These are phyloP conservation scores for Tetrahymena borealis DNA, from an alignment of 73 alveolate species.

Conservation along the genomic window DNA sequence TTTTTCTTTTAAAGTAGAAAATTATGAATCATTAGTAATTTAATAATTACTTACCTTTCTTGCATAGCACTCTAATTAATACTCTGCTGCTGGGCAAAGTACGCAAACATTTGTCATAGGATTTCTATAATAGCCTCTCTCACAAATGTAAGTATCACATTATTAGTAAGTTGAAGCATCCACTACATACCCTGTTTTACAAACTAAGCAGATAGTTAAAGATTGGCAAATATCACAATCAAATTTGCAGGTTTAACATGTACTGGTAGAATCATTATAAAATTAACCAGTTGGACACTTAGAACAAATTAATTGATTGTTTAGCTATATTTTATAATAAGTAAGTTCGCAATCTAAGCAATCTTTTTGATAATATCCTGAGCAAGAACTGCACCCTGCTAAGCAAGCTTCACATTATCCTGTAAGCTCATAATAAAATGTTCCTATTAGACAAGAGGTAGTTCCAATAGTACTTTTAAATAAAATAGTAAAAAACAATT, in stretches of 20 bases:
- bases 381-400: neutral
- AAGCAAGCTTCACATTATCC: neutral
- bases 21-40: neutral
- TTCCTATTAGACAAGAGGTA: neutral
- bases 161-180: neutral
- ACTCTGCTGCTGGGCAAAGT: neutral
- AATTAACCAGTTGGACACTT: neutral
- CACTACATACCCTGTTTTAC: neutral
- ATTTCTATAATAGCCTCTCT: neutral
- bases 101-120: neutral
- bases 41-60: neutral
- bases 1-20: no score
- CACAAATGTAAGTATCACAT: neutral
- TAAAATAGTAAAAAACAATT: no score
- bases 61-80: neutral
- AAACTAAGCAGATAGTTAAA: neutral
- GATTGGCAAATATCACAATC: neutral
- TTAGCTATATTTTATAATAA: neutral
- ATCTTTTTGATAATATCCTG: neutral
- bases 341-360: neutral
- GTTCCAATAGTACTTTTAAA: no score
- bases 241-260: neutral
- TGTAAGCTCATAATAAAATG: neutral
- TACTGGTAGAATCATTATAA: neutral
- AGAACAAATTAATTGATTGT: neutral